Percentiles rank a stretch among this genome's conserved stretches.
Conservation (phyloP, 2,329 filamentous ascomycete genomes). For the Penicillium digitatum region DNA sequence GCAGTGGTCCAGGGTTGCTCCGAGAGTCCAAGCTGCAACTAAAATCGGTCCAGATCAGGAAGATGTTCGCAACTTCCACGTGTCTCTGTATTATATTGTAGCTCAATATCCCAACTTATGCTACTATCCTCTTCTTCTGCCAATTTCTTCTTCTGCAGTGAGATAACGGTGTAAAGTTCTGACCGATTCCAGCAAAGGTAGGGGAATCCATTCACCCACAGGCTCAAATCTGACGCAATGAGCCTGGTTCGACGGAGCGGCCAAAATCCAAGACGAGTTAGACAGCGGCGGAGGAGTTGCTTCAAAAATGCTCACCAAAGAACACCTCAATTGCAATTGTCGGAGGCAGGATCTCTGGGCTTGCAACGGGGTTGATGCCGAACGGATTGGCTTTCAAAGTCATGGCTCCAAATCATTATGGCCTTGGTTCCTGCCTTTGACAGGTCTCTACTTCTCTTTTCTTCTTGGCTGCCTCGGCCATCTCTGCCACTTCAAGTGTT, state of each 20-base stretch:
- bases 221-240: not conserved
- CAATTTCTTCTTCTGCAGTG: too few species aligned
- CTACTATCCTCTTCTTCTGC: not conserved
- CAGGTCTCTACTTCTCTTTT: not conserved
- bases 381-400: slow-evolving; percentile 24
- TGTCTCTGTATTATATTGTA: not conserved
- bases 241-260: slow-evolving; percentile 28
- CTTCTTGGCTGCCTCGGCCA: not conserved
- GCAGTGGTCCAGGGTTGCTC: slow-evolving; percentile 3
- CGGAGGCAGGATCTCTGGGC: slow-evolving; percentile 38
- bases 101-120: not conserved
- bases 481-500: not conserved
- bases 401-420: not conserved
- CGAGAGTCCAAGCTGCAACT: not conserved
- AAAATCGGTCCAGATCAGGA: too few species aligned
- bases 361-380: slow-evolving; percentile 44
- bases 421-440: not conserved
- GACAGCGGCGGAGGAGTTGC: slow-evolving; percentile 3
- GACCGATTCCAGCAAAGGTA: not conserved
- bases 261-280: slow-evolving; percentile 16
- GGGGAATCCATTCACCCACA: too few species aligned
- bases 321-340: slow-evolving; percentile 29
- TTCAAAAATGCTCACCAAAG: slow-evolving; percentile 7
- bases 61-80: not conserved
- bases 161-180: too few species aligned